Evolutionary conservation across 257 asterid genomes (phyloP), one percentile per base, ranked within the genome.

Genomic region (Mitragyna speciosa): DNA sequence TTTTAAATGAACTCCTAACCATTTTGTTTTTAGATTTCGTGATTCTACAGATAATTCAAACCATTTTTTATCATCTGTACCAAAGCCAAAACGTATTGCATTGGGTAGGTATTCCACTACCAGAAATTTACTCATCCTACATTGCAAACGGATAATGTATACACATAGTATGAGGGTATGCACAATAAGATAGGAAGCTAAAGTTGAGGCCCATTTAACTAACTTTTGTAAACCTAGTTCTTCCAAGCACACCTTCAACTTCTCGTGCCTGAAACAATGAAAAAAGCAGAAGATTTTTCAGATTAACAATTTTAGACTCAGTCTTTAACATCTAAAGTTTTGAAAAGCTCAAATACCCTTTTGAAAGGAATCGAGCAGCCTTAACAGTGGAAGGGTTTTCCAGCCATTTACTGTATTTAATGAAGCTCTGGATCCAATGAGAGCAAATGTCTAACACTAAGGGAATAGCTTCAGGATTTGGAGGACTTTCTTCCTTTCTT

Each of bases 351-450:
- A 75, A 73, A 75, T 94, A 96, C 99, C 97, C 97, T 84, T 87
- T 90, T 56, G 98, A 91, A 81, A 96, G 94, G 83, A 91, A 96
- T 85, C 89, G 87, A 67, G 99, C 97, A 66, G 97, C 98, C 91
- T 94, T 96, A 66, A 91, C 92, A 68, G 90, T 91, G 76, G 97
- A 86, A 39, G 97, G 96, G 82, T 82, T 89, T 86, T 94, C 92
- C 80, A 92, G 90, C 98, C 97, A 96, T 87, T 86, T 90, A 85
- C 99, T 92, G 89, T 96, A 90, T 86, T 92, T 96, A 75, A 94
- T 92, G 82, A 96, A 96, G 86, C 93, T 94, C 91, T 87, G 90
- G 63, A 90, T 90, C 99, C 99, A 96, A 92, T 96, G 90, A 76
- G 90, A 92, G 87, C 99, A 96, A 76, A 92, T 95, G 59, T 87